These are phyloP conservation scores for Cryptococcus maquisensis DNA, from an alignment of 1,284 basidiomycete genomes.

Conservation along the genomic window DNA sequence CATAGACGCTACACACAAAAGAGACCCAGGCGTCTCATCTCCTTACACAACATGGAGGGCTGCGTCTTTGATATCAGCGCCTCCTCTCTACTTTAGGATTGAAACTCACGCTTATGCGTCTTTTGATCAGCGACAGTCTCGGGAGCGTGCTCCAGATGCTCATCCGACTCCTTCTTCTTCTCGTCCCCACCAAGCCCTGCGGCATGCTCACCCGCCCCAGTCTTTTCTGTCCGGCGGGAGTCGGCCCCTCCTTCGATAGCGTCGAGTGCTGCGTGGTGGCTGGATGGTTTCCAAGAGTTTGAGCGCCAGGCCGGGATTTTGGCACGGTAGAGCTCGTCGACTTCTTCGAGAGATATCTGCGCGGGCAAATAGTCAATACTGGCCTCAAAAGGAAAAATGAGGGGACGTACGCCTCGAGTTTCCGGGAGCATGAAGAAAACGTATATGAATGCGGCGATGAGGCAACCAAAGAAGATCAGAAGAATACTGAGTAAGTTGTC, in stretches of 20 bases:
- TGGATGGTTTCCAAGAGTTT: constrained; percentile 56
- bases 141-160: constrained; percentile 3
- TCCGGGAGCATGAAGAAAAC: constrained; percentile 60
- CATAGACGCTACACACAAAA: too few species aligned
- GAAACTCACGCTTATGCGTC: too few species aligned
- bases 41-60: too few species aligned
- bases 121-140: too few species aligned
- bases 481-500: constrained; percentile 53
- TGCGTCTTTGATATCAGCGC: too few species aligned
- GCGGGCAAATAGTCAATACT: background rate
- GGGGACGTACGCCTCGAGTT: constrained; percentile 55
- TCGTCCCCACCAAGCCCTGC: background rate
- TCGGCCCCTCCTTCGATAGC: constrained; percentile 3
- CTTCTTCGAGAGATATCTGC: constrained; percentile 65
- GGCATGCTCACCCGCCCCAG: too few species aligned
- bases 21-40: too few species aligned
- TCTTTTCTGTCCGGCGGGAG: background rate
- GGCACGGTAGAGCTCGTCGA: constrained; percentile 68
- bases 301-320: constrained; percentile 65
- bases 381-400: background rate
- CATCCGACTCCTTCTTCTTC: background rate
- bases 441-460: constrained; percentile 64
- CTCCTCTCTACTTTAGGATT: too few species aligned
- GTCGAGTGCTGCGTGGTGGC: constrained; percentile 7
- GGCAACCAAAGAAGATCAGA: constrained; percentile 56